phyloP scores from a whole-genome alignment of 2,329 filamentous ascomycete species.

The Fusarium beomiforme region DNA sequence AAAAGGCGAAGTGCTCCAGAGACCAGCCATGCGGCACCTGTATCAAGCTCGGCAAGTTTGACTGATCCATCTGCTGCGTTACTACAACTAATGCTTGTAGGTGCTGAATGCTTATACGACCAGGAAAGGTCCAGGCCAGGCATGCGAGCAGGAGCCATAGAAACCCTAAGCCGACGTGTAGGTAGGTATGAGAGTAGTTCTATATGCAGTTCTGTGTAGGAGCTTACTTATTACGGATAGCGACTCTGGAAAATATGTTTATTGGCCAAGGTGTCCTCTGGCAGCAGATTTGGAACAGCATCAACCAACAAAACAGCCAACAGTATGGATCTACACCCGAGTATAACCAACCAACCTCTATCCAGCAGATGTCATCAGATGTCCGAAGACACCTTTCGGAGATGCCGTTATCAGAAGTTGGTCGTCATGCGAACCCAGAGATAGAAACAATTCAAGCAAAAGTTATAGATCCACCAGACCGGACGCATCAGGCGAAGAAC shows the following conservation, averaged over 20 bases:
- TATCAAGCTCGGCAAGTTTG: not conserved
- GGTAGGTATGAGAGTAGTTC: constrained; percentile 20
- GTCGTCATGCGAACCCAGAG: not conserved
- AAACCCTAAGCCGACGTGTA: constrained; percentile 48
- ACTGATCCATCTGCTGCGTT: too few species aligned
- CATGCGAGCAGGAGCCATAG: constrained; percentile 48
- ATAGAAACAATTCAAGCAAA: not conserved
- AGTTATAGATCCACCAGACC: not conserved
- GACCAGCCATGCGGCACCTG: not conserved
- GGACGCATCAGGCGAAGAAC: not conserved
- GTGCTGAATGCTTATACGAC: constrained; percentile 49
- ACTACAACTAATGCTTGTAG: not conserved
- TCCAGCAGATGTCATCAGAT: constrained; percentile 6
- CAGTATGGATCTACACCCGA: not conserved
- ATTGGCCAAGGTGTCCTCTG: constrained; percentile 50
- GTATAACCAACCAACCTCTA: not conserved
- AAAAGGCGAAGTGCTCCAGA: not conserved
- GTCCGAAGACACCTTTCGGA: not conserved
- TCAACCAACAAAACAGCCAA: not conserved
- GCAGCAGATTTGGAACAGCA: constrained; percentile 46
- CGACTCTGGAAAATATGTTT: constrained; percentile 51
- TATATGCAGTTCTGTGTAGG: too few species aligned
- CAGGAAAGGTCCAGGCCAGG: constrained; percentile 47
- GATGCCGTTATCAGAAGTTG: not conserved
- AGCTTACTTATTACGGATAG: not conserved